Conservation (phyloP, 2,329 filamentous ascomycete genomes). For the Ilyonectria robusta region DNA sequence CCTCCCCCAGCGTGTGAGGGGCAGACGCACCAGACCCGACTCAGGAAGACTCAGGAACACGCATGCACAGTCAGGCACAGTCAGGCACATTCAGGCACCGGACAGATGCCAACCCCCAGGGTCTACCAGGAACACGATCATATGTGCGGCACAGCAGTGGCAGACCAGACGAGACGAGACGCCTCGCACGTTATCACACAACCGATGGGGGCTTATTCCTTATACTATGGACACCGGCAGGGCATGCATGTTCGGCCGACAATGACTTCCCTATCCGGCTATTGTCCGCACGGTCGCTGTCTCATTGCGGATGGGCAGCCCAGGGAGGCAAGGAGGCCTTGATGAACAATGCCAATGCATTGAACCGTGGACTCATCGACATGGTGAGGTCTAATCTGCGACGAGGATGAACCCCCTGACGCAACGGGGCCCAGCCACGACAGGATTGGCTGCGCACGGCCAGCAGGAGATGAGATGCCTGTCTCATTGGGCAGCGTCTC, state of each 20-base stretch:
- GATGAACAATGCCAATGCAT: conserved; percentile 17
- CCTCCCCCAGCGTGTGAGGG: conserved; percentile 5
- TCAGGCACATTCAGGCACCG: background rate
- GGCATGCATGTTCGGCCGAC: conserved; percentile 17
- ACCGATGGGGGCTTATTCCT: conserved; percentile 13
- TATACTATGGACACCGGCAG: conserved; percentile 21
- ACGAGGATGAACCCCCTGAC: conserved; percentile 35
- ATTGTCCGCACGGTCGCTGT: conserved; percentile 36
- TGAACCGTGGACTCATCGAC: conserved; percentile 25
- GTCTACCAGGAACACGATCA: background rate
- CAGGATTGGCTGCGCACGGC: conserved; percentile 41
- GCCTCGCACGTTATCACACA: background rate
- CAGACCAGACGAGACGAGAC: background rate
- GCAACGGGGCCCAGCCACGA: conserved; percentile 33
- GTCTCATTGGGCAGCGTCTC: conserved; percentile 47
- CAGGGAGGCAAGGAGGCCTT: conserved; percentile 11
- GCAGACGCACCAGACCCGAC: background rate
- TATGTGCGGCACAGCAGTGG: conserved; percentile 3
- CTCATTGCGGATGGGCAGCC: conserved; percentile 12
- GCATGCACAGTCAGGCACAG: background rate
- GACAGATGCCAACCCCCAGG: background rate
- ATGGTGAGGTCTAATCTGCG: conserved; percentile 41
- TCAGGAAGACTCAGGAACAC: background rate
- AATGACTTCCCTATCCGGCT: conserved; percentile 36
- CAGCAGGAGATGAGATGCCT: conserved; percentile 42